A percentile compares a stretch with the other conserved stretches of the same genome.
Conservation (phyloP, 2,329 filamentous ascomycete genomes). For the Alternaria consortialis region DNA sequence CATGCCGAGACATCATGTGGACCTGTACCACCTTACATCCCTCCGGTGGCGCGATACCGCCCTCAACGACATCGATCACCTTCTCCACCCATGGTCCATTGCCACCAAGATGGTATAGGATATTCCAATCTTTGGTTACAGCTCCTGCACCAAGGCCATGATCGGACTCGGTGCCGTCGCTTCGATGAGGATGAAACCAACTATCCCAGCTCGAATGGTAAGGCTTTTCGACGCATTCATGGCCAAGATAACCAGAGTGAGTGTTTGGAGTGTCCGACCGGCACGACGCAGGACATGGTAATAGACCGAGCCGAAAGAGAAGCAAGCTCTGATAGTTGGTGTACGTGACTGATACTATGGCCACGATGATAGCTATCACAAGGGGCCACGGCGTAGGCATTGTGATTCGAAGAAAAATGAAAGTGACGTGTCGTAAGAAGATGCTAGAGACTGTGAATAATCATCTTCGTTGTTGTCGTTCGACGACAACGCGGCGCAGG, state of each 20-base stretch:
- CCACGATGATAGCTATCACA: slow-evolving; percentile 6
- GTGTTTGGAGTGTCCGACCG: not conserved
- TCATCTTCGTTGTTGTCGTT: slow-evolving; percentile 13
- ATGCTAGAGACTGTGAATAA: not conserved
- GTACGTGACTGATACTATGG: slow-evolving; percentile 10
- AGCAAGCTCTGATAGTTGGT: not conserved
- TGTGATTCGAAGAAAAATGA: not conserved
- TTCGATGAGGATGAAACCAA: slow-evolving; percentile 47
- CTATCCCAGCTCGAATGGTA: slow-evolving; percentile 46
- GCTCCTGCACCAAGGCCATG: slow-evolving; percentile 36
- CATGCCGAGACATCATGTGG: slow-evolving; percentile 69
- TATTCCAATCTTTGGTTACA: slow-evolving; percentile 55
- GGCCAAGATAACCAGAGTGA: slow-evolving; percentile 33
- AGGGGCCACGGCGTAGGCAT: slow-evolving; percentile 8
- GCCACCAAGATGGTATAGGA: slow-evolving; percentile 63
- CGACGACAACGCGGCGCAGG: slow-evolving; percentile 6
- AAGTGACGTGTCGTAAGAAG: not conserved
- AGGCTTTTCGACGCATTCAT: slow-evolving; percentile 40
- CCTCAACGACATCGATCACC: slow-evolving; percentile 51
- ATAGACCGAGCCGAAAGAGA: not conserved
- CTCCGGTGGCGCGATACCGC: slow-evolving; percentile 56
- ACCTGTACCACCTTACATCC: slow-evolving; percentile 64
- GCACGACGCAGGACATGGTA: slow-evolving; percentile 13
- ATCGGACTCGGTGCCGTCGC: slow-evolving; percentile 10
- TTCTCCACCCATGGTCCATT: slow-evolving; percentile 66